Conservation (phyloP, 106 monocot species). For the Gastrodia elata region DNA sequence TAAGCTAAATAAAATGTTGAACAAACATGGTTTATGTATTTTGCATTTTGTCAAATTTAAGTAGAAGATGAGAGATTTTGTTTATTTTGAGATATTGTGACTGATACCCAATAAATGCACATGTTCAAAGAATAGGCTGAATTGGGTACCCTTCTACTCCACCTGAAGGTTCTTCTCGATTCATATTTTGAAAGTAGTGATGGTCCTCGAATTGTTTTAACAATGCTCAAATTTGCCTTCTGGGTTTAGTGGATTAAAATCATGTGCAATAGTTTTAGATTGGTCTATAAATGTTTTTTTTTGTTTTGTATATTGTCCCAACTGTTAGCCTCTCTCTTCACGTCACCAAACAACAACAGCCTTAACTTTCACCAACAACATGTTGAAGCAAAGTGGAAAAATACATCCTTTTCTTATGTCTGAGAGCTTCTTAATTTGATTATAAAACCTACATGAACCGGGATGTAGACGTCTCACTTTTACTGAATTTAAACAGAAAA, state of each 20-base stretch:
- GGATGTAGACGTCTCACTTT: too few relatives aligned
- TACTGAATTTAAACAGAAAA: neutral
- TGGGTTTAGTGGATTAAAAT: neutral
- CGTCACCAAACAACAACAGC: neutral
- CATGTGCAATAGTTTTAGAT: neutral
- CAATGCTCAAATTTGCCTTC: neutral
- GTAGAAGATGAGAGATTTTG: neutral
- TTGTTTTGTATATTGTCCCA: neutral
- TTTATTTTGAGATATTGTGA: neutral
- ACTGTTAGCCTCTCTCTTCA: too few relatives aligned
- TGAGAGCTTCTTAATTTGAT: neutral
- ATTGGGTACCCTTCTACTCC: neutral
- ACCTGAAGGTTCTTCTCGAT: neutral
- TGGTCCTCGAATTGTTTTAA: neutral
- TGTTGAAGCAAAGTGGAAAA: neutral
- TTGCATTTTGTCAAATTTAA: too few relatives aligned
- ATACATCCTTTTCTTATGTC: neutral
- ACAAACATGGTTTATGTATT: too few relatives aligned
- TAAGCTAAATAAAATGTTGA: too few relatives aligned
- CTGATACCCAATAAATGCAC: neutral
- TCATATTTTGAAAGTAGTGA: neutral
- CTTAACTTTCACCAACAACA: neutral
- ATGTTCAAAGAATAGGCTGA: neutral
- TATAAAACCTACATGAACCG: too few relatives aligned
- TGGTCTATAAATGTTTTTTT: neutral